Evolutionary conservation across 208 protist genomes (phyloP), one percentile per base, ranked within the genome.

Genomic region (Acanthamoeba sp.): DNA sequence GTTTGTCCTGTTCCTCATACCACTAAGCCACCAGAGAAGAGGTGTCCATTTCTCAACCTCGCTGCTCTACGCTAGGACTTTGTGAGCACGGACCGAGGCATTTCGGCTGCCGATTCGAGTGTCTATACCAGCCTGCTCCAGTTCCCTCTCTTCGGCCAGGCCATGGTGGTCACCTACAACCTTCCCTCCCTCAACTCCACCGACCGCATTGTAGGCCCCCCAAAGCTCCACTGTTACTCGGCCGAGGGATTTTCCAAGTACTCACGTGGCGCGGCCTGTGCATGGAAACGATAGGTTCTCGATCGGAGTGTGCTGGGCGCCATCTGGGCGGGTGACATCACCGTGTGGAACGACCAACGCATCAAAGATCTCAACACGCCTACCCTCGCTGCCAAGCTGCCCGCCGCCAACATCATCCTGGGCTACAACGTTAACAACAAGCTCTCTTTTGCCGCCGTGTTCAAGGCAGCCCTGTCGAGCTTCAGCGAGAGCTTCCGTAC

Each of bases 261-360:
- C n/a, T 14, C 45, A 7, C 45, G 18, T 14, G 18, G 7, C n/a
- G 14, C 10, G 1, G n/a, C n/a, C n/a, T n/a, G n/a, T n/a, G n/a
- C 2, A 50, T 7, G 5, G 1, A 0, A 7, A 1, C 40, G 18
- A 62, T n/a, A 91, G 85, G 57, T 91, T 5, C 20, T 91, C 10
- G 57, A 91, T 2, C 7, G 85, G 18, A 10, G 22, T 1, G 45
- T 34, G 14, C 85, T 91, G 29, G 85, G 36, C 5, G 14, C 7
- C 22, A 91, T 91, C 16, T 91, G 85, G 85, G 50, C 85, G 5
- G 85, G 85, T 29, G 57, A 48, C 38, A 91, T 91, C 85, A 71
- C 55, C 38, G 6, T 24, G 18, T 91, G 85, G 85, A 22, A 64
- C 32, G 85, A 91, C 42, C 36, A 20, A 22, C 22, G 24, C 20